Base-by-base conservation (phyloP, 495 filamentous ascomycete genomes). In the Neurospora tetraspora region DNA sequence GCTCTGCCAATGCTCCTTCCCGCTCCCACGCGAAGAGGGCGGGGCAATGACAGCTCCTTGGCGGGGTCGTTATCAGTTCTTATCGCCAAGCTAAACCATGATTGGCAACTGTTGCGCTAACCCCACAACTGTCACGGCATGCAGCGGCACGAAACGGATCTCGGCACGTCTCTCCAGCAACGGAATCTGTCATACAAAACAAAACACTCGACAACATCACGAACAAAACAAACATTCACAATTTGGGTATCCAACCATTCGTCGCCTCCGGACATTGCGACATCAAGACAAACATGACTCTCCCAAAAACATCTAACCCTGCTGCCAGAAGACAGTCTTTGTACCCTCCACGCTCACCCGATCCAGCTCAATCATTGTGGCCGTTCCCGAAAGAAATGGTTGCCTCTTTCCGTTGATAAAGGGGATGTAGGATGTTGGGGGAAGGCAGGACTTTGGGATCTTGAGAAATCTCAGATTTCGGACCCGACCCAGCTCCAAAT, bases 331-430 rank as follows among this genome's bases (percentile, higher is more conserved):
- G 10, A 42, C 39, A 39, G 72, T 70, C 20, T 37, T 73, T 23
- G 37, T 73, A 1, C 69, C 72, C 72, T 71, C 72, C n/a, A 71
- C 65, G 8, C 68, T 70, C n/a, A 73, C 72, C 40, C 45, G 31
- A 23, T 73, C 72, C 36, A 72, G 23, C 47, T 69, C 53, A 23
- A 37, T 12, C 9, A 73, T 70, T 34, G 34, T 53, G n/a, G n/a
- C 11, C 10, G 10, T 53, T 45, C 18, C 18, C 20, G 3, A 20
- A 45, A 4, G 18, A 45, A 20, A 20, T 45, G 8, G 42, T 45
- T 27, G 11, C 2, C 14, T 53, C 10, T 23, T 53, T 53, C 45
- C 20, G 20, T 53, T 53, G 45, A 14, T 3, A 12, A 27, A 27
- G 11, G 20, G 20, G 45, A 14, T 53, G 11, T 53, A 27, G 5